Percentiles rank a stretch among this genome's conserved stretches.
Evolutionary conservation across 1,139 yeast species (phyloP).

Genomic region (Geotrichum candidum): DNA sequence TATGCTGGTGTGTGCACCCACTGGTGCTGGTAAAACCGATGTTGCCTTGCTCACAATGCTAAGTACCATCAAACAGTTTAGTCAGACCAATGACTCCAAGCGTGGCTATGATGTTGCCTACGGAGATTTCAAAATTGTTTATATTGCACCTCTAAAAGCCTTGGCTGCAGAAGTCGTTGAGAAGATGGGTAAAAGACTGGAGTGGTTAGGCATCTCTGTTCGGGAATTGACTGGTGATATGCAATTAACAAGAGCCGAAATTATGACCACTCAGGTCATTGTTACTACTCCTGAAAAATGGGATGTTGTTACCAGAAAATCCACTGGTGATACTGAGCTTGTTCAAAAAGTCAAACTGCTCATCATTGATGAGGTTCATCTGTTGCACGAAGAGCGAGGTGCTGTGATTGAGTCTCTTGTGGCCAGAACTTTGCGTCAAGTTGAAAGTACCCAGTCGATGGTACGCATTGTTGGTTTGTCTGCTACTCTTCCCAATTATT

Average conservation of each 20-base stretch:
- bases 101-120: constrained; percentile 60
- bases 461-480: constrained; percentile 94
- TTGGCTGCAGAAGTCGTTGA: constrained; percentile 96
- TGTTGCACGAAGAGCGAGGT: constrained; percentile 96
- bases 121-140: constrained; percentile 82
- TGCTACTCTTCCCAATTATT: constrained; percentile 89
- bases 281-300: constrained; percentile 98
- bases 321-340: constrained; percentile 75
- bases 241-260: constrained; percentile 84
- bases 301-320: constrained; percentile 97
- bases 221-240: constrained; percentile 95
- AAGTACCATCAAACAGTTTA: constrained; percentile 69
- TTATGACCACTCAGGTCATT: constrained; percentile 77
- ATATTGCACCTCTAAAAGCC: constrained; percentile 95
- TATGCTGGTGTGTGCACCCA: constrained; percentile 97
- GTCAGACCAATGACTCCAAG: constrained; percentile 44
- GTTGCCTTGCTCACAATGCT: constrained; percentile 84
- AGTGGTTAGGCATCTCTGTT: constrained; percentile 80
- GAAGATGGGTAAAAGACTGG: constrained; percentile 69
- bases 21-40: constrained; percentile 99
- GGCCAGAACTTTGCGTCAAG: constrained; percentile 91
- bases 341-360: constrained; percentile 78
- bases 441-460: constrained; percentile 89
- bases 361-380: constrained; percentile 93
- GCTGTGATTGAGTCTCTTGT: constrained; percentile 94